Evolutionary conservation across 306 rosid genomes (phyloP).

Genomic region (Pueraria montana): DNA sequence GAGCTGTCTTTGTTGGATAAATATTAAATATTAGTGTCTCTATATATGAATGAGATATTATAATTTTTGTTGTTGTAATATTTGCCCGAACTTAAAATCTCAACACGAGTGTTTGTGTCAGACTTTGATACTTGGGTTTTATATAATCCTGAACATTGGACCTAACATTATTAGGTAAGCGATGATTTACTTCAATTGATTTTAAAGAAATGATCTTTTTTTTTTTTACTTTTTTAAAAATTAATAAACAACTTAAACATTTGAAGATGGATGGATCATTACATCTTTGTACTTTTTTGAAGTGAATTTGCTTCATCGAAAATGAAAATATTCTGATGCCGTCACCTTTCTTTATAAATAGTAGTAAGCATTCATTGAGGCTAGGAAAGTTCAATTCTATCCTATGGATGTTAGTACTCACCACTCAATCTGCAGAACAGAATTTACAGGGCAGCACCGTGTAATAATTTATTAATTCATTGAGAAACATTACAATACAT

Average conservation of each 20-base stretch:
- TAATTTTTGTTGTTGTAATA: not conserved
- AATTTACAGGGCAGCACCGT: not conserved
- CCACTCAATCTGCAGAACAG: not conserved
- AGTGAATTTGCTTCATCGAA: slow-evolving; percentile 4
- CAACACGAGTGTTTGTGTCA: slow-evolving; percentile 24
- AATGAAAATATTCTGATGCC: slow-evolving; percentile 1
- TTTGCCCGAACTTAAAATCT: slow-evolving; percentile 1
- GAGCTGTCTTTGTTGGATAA: not conserved
- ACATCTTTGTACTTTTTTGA: slow-evolving; percentile 1
- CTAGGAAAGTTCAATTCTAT: not conserved
- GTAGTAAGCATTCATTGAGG: not conserved
- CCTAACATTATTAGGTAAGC: not conserved
- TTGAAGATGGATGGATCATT: not conserved
- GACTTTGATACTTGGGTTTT: slow-evolving; percentile 1
- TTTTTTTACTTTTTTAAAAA: too few species aligned
- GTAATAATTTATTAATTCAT: too few species aligned
- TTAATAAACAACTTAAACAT: too few species aligned
- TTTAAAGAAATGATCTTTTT: too few species aligned
- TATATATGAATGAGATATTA: not conserved
- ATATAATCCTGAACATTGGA: not conserved
- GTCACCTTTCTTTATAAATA: slow-evolving; percentile 2
- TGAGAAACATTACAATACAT: too few species aligned
- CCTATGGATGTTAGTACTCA: not conserved
- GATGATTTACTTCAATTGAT: not conserved
- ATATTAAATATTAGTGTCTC: not conserved